Evolutionary conservation across 352 stramenopile genomes (phyloP), one percentile per base, ranked within the genome.

Genomic region (Phytophthora nicotianae): DNA sequence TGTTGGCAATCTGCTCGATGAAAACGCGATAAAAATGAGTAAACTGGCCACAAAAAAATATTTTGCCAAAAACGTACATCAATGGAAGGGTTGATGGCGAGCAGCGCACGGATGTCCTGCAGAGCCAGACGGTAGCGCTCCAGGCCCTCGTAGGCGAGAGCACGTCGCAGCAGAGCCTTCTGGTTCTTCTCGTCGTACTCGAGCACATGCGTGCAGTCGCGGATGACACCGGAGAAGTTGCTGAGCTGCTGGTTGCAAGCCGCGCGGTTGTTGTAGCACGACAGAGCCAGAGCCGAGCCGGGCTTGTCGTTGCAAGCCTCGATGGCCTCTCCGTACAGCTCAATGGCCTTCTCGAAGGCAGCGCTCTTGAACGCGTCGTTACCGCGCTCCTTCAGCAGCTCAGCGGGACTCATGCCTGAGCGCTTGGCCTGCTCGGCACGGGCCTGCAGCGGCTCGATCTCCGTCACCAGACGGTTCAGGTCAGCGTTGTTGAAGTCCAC

Each of bases 201-300:
- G 21, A 98, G 75, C 29, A 98, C 95, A 37, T 97, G 89, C 27
- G 91, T 97, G 72, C 94, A 98, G 77, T 98, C 95, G 42, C 86
- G 81, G 62, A 98, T 98, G 14, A 97, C 93, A 35, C 83, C 93
- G 45, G 97, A 97, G 75, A 98, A 98, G 80, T 98, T 97, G 75
- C 89, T 97, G 58, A 98, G 94, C 85, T 98, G 94, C 79, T 98
- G 97, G 91, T 98, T 95, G 79, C 95, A 98, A 50, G 95, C 95
- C 26, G 95, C 89, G 69, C 95, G 92, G 68, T 98, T 98, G 72
- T 95, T 93, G 77, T 95, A 97, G 65, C 91, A 97, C 74, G 97
- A 97, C 52, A 98, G 73, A 8, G 91, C 85, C 29, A 98, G 62
- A 5, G 88, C 72, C 43, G 83, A 92, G 37, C 77, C 68, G 33